Evolutionary conservation across 2,329 filamentous ascomycete genomes (phyloP).

Genomic region (Lachnellula occidentalis): DNA sequence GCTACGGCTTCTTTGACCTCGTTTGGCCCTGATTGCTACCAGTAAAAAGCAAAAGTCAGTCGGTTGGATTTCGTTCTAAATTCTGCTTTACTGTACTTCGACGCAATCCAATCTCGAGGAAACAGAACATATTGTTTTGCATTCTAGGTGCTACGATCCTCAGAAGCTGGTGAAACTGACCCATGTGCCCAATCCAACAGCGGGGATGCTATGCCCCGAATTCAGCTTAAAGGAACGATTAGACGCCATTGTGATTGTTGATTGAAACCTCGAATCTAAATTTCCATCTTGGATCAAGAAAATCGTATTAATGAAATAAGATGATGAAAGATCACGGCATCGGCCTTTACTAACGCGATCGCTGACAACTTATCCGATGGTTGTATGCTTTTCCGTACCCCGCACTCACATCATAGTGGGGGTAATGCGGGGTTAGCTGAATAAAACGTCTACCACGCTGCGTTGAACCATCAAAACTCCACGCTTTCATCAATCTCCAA

Average conservation of each 20-base stretch:
- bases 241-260: constrained; percentile 28
- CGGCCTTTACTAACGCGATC: not conserved
- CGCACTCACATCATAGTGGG: not conserved
- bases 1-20: constrained; percentile 44
- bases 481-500: not conserved
- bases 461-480: not conserved
- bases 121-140: too few relatives aligned
- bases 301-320: not conserved
- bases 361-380: not conserved
- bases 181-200: constrained; percentile 37
- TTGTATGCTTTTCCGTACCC: not conserved
- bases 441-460: not conserved
- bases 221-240: constrained; percentile 36
- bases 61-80: too few relatives aligned
- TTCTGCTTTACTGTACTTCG: too few relatives aligned
- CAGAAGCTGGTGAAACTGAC: constrained; percentile 13
- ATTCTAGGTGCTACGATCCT: too few relatives aligned
- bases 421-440: not conserved
- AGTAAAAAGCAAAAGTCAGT: not conserved
- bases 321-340: too few relatives aligned
- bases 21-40: constrained; percentile 26
- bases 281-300: not conserved
- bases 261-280: not conserved
- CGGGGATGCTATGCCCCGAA: constrained; percentile 36
- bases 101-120: too few relatives aligned